A percentile compares a stretch with the other conserved stretches of the same genome.
Conservation (phyloP, 805 yeast species). For the Myxozyma melibiosi region DNA sequence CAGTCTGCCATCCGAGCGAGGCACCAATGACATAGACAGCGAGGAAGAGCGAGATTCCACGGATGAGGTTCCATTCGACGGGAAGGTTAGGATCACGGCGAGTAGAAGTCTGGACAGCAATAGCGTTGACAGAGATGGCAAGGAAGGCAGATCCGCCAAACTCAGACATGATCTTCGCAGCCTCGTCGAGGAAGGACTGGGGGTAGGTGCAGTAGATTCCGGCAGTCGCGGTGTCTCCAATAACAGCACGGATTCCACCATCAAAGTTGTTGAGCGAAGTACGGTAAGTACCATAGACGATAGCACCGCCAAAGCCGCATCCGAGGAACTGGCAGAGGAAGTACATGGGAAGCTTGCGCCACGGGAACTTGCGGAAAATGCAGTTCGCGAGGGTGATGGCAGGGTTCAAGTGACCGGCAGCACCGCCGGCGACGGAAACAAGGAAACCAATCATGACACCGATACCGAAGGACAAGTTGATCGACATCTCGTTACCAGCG, state of each 20-base stretch:
- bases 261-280: slow-evolving; percentile 46
- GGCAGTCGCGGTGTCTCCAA: slow-evolving; percentile 45
- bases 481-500: slow-evolving; percentile 49
- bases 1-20: slow-evolving; percentile 56
- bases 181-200: slow-evolving; percentile 45
- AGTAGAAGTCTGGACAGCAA: slow-evolving; percentile 34
- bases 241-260: slow-evolving; percentile 42
- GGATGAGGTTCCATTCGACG: slow-evolving; percentile 29
- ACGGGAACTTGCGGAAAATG: slow-evolving; percentile 55
- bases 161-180: slow-evolving; percentile 54
- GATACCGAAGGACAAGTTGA: slow-evolving; percentile 57
- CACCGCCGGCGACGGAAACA: slow-evolving; percentile 53
- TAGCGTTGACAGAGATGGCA: slow-evolving; percentile 52
- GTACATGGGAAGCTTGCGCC: slow-evolving; percentile 51
- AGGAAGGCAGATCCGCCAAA: slow-evolving; percentile 50
- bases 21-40: slow-evolving; percentile 49
- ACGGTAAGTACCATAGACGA: slow-evolving; percentile 51
- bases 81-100: slow-evolving; percentile 17
- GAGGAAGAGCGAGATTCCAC: slow-evolving; percentile 51
- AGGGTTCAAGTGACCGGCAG: slow-evolving; percentile 63
- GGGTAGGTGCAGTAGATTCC: slow-evolving; percentile 54
- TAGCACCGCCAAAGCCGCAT: slow-evolving; percentile 51
- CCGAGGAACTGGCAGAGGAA: slow-evolving; percentile 54
- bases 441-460: slow-evolving; percentile 57
- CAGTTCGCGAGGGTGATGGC: slow-evolving; percentile 54